A percentile compares a stretch with the other conserved stretches of the same genome.
Evolutionary conservation across 139 green algal species (phyloP).

Genomic region (Chlorella vulgaris): DNA sequence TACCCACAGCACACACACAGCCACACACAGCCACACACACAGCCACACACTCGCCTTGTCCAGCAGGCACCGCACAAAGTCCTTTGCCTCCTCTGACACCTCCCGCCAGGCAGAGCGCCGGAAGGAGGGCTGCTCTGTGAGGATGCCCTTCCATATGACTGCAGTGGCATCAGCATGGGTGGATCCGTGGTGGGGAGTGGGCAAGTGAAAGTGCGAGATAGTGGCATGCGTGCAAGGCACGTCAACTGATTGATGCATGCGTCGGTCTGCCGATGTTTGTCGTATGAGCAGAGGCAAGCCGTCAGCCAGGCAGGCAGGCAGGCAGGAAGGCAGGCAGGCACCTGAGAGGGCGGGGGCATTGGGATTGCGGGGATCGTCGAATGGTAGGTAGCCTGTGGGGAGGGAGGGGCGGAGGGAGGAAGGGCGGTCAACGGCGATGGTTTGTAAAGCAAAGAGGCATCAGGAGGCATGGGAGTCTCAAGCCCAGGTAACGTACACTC

Average conservation of each 20-base stretch:
- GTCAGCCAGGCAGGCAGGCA: not conserved
- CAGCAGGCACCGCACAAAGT: conserved; percentile 83
- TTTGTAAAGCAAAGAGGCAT: too few species aligned
- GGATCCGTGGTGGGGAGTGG: not conserved
- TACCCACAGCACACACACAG: too few species aligned
- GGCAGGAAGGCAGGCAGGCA: not conserved
- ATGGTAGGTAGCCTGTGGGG: conserved; percentile 69
- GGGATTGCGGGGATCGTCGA: conserved; percentile 81
- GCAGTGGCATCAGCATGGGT: not conserved
- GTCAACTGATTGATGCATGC: too few species aligned
- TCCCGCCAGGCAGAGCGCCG: conserved; percentile 61
- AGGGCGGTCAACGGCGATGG: not conserved
- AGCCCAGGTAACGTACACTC: too few species aligned
- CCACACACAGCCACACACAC: too few species aligned
- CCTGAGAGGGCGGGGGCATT: conserved; percentile 2
- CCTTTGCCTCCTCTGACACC: conserved; percentile 77
- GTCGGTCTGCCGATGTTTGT: too few species aligned
- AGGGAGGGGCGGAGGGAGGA: not conserved
- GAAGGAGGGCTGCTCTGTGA: conserved; percentile 40
- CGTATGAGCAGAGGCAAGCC: not conserved
- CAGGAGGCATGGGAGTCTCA: too few species aligned
- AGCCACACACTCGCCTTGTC: conserved; percentile 69
- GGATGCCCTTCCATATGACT: conserved; percentile 40
- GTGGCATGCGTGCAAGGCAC: too few species aligned
- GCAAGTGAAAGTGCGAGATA: not conserved